Conservation (phyloP, 2,329 filamentous ascomycete species). For the Aspergillus fumigatus region DNA sequence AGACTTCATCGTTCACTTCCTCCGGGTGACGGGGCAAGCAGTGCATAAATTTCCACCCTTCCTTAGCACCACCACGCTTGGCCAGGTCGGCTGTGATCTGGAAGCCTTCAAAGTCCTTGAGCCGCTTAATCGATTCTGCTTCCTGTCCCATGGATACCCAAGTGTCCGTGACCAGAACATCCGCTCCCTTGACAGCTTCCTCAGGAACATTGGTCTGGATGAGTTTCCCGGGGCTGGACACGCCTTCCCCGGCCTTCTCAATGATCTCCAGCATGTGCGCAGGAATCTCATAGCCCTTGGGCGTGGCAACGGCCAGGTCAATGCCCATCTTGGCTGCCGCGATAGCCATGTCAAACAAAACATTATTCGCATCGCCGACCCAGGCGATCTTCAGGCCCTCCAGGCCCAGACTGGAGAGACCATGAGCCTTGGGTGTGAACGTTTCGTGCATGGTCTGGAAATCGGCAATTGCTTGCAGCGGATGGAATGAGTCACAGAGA, state of each 20-base stretch:
- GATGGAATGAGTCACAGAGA: constrained; percentile 86
- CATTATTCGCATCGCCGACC: constrained; percentile 96
- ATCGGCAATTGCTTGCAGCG: constrained; percentile 90
- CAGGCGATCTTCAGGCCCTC: constrained; percentile 88
- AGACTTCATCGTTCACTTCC: constrained; percentile 91
- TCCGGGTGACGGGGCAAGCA: constrained; percentile 88
- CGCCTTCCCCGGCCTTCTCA: constrained; percentile 53
- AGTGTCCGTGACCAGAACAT: constrained; percentile 92
- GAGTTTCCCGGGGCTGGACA: constrained; percentile 61
- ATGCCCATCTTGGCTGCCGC: constrained; percentile 83
- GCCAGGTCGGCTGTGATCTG: constrained; percentile 87
- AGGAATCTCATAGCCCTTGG: constrained; percentile 78
- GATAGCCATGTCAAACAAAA: constrained; percentile 88
- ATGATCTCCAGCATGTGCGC: constrained; percentile 70
- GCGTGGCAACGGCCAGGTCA: constrained; percentile 81
- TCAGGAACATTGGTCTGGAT: constrained; percentile 74
- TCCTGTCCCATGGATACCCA: constrained; percentile 99
- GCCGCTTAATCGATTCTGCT: constrained; percentile 68
- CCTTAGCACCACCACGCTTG: constrained; percentile 76
- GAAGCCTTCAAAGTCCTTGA: constrained; percentile 82
- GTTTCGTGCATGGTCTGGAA: constrained; percentile 84
- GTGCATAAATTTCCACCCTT: constrained; percentile 97
- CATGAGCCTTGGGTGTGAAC: constrained; percentile 51
- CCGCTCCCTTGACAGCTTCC: constrained; percentile 77
- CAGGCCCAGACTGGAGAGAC: constrained; percentile 57